Base-by-base conservation (phyloP, 1,284 basidiomycete genomes). In the Pisolithus thermaeus region DNA sequence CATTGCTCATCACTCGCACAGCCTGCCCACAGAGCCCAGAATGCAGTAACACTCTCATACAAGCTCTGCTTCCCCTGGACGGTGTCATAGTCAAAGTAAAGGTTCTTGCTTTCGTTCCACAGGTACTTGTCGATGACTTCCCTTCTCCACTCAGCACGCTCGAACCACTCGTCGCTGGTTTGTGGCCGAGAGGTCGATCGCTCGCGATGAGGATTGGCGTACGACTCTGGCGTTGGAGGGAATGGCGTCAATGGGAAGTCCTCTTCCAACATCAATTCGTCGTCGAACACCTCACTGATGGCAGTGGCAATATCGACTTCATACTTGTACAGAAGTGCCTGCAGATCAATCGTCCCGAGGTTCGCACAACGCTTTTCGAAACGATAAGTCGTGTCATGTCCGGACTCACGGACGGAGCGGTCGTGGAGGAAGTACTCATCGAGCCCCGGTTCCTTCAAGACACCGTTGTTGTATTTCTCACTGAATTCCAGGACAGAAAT, bases 371-470 rank as follows among this genome's bases (percentile, higher is more conserved):
- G 83, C 70, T 93, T 95, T 77, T 99, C 96, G 64, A 98, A 90
- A 11, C 97, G 85, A 70, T 98, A 99, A 3, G 93, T 91, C 54
- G 96, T 99, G 70, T 99, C 96, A 71, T 99, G 96, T 28, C 96
- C 96, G 28, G 87, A 91, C 73, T 95, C 92, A 50, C 94, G 87
- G 40, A 97, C 93, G 3, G 92, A 83, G 53, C 95, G 90, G 68
- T 99, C 96, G 71, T 99, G 96, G 60, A 95, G 70, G 78, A 99
- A 98, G 76, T 98, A 99, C 62, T 94, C 93, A 72, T 99, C 96
- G 5, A 99, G 81, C 56, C 78, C 81, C 7, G 95, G 94, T 71
- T 97, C 95, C 58, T 84, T 77, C 63, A 98, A 75, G 45, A 80
- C 70, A 12, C 90, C 90, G 46, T 87, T 80, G 67, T 95, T 97